Evolutionary conservation across 1,284 basidiomycete species (phyloP).

Genomic region (Pascua sp.): DNA sequence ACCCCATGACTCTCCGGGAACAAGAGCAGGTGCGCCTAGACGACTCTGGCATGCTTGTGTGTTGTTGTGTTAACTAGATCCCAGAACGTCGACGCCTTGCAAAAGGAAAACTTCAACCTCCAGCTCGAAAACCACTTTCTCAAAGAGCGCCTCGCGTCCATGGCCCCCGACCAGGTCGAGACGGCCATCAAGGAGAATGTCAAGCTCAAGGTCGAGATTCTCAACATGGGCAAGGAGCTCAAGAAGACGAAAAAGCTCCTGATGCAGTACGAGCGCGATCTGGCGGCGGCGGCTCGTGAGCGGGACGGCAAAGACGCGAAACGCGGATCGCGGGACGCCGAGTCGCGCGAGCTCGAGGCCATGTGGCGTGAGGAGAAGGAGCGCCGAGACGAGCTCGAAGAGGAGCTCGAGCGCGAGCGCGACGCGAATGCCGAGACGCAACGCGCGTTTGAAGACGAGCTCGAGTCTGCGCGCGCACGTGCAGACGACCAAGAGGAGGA

Average conservation of each 20-base stretch:
- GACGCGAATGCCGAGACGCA: conserved; percentile 64
- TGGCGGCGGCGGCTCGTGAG: conserved; percentile 64
- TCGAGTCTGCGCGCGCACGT: conserved; percentile 57
- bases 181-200: conserved; percentile 89
- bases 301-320: conserved; percentile 30
- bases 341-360: conserved; percentile 28
- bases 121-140: conserved; percentile 91
- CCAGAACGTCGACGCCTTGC: conserved; percentile 86
- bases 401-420: conserved; percentile 47
- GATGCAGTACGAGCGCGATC: conserved; percentile 72
- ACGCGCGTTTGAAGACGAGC: conserved; percentile 63
- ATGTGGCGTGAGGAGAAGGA: conserved; percentile 45
- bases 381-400: conserved; percentile 27
- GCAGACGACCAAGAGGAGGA: conserved; percentile 60
- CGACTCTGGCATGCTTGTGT: no score
- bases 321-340: conserved; percentile 16
- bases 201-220: conserved; percentile 86
- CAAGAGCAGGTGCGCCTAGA: conserved; percentile 76
- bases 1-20: conserved; percentile 71
- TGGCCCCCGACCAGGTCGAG: conserved; percentile 87
- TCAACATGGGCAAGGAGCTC: conserved; percentile 83
- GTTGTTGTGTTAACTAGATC: neutral
- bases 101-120: conserved; percentile 92
- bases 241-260: conserved; percentile 88
- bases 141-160: conserved; percentile 74